Evolutionary conservation across 495 filamentous ascomycete species (phyloP).

Genomic region (Penicillium ucsense): DNA sequence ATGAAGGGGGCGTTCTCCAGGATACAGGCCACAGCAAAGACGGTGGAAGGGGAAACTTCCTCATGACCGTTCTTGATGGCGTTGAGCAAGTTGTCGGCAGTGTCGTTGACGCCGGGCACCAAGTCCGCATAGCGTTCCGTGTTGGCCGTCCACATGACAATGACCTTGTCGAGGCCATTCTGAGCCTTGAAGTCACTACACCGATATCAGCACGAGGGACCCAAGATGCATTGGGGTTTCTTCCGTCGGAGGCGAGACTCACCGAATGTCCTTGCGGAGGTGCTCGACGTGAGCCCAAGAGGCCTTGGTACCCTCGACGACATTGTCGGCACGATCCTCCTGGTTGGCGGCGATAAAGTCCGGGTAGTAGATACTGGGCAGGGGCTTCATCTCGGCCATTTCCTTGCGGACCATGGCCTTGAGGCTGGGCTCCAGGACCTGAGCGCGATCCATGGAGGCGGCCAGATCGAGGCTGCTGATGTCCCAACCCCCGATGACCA

Average conservation of each 20-base stretch:
- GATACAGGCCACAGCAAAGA: slow-evolving; percentile 92
- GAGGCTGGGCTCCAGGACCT: slow-evolving; percentile 85
- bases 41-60: slow-evolving; percentile 86
- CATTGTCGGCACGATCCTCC: slow-evolving; percentile 91
- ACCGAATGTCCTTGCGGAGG: slow-evolving; percentile 92
- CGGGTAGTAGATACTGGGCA: slow-evolving; percentile 95
- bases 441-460: slow-evolving; percentile 89
- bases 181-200: slow-evolving; percentile 77
- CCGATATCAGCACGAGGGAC: slow-evolving; percentile 11
- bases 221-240: too few species aligned
- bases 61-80: slow-evolving; percentile 77
- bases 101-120: slow-evolving; percentile 86
- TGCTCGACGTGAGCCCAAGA: slow-evolving; percentile 81
- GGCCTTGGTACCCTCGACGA: slow-evolving; percentile 75
- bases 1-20: slow-evolving; percentile 90
- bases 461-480: slow-evolving; percentile 85
- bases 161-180: slow-evolving; percentile 86
- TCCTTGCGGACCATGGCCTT: slow-evolving; percentile 86
- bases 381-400: slow-evolving; percentile 79
- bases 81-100: slow-evolving; percentile 83
- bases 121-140: slow-evolving; percentile 94
- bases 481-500: slow-evolving; percentile 95
- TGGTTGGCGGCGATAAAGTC: slow-evolving; percentile 99
- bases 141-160: slow-evolving; percentile 98
- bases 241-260: slow-evolving; percentile 16